phyloP scores from a whole-genome alignment of 345 rosid genomes.

The Alliaria petiolata region DNA sequence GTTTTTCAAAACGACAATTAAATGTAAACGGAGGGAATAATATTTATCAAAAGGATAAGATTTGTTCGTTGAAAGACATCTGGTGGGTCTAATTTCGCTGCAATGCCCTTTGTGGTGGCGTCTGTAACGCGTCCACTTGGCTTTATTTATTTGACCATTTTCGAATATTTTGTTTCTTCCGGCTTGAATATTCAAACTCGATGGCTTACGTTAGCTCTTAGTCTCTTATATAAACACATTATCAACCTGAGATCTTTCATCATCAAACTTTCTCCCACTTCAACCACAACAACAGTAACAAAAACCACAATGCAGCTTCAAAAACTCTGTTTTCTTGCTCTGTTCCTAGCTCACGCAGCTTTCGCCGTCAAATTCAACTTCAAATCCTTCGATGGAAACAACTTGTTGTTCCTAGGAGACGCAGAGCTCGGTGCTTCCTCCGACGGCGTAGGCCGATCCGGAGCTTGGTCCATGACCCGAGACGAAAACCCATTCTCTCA shows the following conservation, averaged over 20 bases:
- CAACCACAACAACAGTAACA: neutral
- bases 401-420: conserved; percentile 22
- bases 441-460: conserved; percentile 15
- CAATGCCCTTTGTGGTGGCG: neutral
- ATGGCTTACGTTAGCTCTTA: conserved; percentile 10
- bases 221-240: conserved; percentile 8
- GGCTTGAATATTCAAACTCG: neutral
- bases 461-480: conserved; percentile 30
- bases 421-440: conserved; percentile 33
- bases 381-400: conserved; percentile 5
- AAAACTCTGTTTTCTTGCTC: conserved; percentile 26
- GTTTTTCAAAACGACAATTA: no score
- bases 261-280: neutral
- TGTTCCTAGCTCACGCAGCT: conserved; percentile 18
- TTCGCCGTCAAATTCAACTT: conserved; percentile 30
- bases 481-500: conserved; percentile 28
- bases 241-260: neutral
- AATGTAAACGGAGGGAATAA: no score
- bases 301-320: conserved; percentile 23
- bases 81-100: conserved; percentile 9
- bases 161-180: neutral
- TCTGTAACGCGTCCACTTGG: conserved; percentile 27
- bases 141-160: conserved; percentile 19
- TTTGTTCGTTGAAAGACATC: conserved; percentile 6
- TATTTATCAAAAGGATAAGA: neutral